Percentiles rank a stretch among this genome's conserved stretches.
phyloP scores from a whole-genome alignment of 257 asterid genomes.

The Coffea canephora region DNA sequence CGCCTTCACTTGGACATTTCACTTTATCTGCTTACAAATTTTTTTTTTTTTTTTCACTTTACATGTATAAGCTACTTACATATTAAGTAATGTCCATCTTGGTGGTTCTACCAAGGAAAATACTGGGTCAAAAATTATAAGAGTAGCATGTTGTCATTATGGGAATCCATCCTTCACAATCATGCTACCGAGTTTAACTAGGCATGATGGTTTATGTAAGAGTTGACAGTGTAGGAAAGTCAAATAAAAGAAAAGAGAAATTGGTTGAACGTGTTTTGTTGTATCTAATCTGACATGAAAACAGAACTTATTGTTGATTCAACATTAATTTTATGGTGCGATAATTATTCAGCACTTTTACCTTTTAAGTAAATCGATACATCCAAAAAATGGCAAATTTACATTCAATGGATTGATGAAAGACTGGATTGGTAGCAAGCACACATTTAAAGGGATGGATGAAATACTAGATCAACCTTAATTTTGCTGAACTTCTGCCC shows the following conservation, averaged over 20 bases:
- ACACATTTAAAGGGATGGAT: too few relatives aligned
- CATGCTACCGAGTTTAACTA: background rate
- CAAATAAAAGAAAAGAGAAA: background rate
- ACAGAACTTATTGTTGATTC: background rate
- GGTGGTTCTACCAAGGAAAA: background rate
- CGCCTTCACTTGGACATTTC: background rate
- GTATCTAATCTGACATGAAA: background rate
- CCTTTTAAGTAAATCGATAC: background rate
- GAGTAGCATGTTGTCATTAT: background rate
- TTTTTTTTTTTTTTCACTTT: background rate
- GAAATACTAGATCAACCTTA: background rate
- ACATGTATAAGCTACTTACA: too few relatives aligned
- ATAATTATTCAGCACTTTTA: too few relatives aligned
- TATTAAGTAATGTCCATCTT: slow-evolving; percentile 3
- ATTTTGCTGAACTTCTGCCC: background rate
- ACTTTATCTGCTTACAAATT: background rate
- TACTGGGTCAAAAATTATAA: background rate
- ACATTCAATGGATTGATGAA: too few relatives aligned
- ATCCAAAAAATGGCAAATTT: background rate
- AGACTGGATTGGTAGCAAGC: too few relatives aligned
- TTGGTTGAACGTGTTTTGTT: background rate
- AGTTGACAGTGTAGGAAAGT: background rate
- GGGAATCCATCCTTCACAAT: background rate
- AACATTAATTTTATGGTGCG: background rate
- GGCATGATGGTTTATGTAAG: background rate